Evolutionary conservation across 495 filamentous ascomycete genomes (phyloP).

Genomic region (Penicillium pulvis): DNA sequence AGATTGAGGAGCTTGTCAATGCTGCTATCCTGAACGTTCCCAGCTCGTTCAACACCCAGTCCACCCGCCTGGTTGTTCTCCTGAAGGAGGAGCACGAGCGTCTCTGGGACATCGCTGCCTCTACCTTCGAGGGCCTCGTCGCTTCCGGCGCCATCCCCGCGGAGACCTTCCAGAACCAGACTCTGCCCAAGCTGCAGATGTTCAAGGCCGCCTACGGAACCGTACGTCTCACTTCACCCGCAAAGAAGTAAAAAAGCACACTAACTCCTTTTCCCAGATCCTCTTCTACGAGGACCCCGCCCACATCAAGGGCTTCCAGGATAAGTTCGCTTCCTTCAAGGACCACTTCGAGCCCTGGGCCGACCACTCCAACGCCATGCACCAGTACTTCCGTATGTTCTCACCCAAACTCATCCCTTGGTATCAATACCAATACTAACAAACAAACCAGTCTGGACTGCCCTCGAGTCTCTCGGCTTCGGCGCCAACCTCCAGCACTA

Average conservation of each 20-base stretch:
- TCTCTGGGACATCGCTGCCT: constrained; percentile 51
- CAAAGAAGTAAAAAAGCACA: not conserved
- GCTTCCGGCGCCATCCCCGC: constrained; percentile 35
- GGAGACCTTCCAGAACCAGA: constrained; percentile 48
- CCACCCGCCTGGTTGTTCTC: constrained; percentile 50
- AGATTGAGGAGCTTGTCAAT: constrained; percentile 53
- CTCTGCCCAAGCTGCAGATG: constrained; percentile 44
- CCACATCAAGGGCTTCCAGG: constrained; percentile 42
- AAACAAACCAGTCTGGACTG: constrained; percentile 48
- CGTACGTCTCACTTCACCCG: constrained; percentile 28
- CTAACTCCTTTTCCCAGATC: constrained; percentile 30
- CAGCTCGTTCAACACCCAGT: constrained; percentile 59
- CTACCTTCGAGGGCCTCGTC: constrained; percentile 42
- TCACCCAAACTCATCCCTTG: not conserved
- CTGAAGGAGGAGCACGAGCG: constrained; percentile 51
- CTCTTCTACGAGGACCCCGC: constrained; percentile 57
- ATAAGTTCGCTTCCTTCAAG: constrained; percentile 47
- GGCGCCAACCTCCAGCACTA: constrained; percentile 61
- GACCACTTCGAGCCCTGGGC: constrained; percentile 52
- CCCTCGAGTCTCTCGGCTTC: constrained; percentile 52
- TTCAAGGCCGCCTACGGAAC: constrained; percentile 53
- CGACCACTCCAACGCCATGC: constrained; percentile 57
- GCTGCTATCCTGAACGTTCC: constrained; percentile 49
- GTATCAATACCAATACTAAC: constrained; percentile 4
- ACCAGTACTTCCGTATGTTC: constrained; percentile 52